These are phyloP conservation scores for Cetradonia linearis DNA, from an alignment of 495 filamentous ascomycete genomes.

Conservation along the genomic window DNA sequence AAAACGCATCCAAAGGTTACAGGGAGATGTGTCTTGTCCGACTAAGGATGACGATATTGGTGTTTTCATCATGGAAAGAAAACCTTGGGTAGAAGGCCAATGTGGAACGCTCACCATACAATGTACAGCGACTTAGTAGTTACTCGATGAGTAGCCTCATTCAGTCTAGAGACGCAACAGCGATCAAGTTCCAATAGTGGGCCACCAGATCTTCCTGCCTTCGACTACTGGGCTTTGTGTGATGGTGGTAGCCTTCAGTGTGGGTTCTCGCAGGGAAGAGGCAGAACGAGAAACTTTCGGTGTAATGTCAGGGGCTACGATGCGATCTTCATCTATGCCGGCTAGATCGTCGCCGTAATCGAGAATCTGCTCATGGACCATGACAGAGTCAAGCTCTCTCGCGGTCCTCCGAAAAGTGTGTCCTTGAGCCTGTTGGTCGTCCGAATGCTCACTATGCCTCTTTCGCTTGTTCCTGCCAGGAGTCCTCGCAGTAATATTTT, in stretches of 20 bases:
- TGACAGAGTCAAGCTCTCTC: constrained; percentile 20
- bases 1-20: constrained; percentile 14
- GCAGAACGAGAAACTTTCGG: background rate
- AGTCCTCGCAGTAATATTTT: background rate
- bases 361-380: constrained; percentile 9
- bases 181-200: constrained; percentile 7
- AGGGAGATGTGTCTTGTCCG: constrained; percentile 22
- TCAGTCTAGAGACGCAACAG: background rate
- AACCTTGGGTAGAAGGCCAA: background rate
- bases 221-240: background rate
- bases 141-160: background rate
- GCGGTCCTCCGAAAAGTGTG: constrained; percentile 13
- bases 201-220: constrained; percentile 24
- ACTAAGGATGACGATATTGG: constrained; percentile 32
- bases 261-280: background rate
- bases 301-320: background rate
- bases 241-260: background rate
- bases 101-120: background rate
- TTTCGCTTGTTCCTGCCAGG: constrained; percentile 10
- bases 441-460: background rate
- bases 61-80: constrained; percentile 27
- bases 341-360: constrained; percentile 22
- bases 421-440: background rate
- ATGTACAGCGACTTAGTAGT: no score
- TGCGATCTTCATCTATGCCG: background rate